Evolutionary conservation across 225 moss, liverwort and hornwort species (phyloP), one percentile per base, ranked within the genome.

Genomic region (Polytrichum commune): DNA sequence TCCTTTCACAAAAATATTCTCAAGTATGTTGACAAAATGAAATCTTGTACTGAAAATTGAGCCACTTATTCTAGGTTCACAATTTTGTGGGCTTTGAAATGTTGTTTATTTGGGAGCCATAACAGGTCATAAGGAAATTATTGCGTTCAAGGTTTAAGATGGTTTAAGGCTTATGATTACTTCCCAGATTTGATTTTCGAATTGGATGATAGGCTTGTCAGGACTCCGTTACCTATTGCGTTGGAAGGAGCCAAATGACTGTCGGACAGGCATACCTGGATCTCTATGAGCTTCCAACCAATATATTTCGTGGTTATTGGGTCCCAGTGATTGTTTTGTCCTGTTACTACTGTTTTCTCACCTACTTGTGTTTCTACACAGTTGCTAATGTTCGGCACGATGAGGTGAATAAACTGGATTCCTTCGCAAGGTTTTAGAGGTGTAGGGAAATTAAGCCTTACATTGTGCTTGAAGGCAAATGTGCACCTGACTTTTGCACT

Each of bases 261-360:
- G 76, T 95, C 70, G 95, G 95, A 64, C 90, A 91, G 65, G 93
- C 95, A 60, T 95, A 95, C 72, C 83, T 95, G 62, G 87, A 82
- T 54, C 80, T 95, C 26, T 95, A 95, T 66, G 69, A 88, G 71
- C 86, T 86, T 73, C 93, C 95, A 65, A 95, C 95, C 8, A 87
- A 79, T 67, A 80, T 72, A 65, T 65, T 91, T 73, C 80, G 76
- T n/a, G 93, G 95, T 16, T 86, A 86, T 72, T 90, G 89, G 93
- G 67, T 70, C 66, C 93, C 91, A 73, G 69, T 88, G 27, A 86
- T 93, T 71, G 64, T 93, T 65, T 66, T 95, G 18, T 68, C 86
- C 23, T 54, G 53, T 29, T 91, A 90, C 73, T 96, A 88, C 62
- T 83, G 84, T 67, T 19, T 76, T 23, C 82, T 96, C 68, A 96